These are phyloP conservation scores for Erodium maritimum DNA, from an alignment of 345 rosid species.

Conservation along the genomic window DNA sequence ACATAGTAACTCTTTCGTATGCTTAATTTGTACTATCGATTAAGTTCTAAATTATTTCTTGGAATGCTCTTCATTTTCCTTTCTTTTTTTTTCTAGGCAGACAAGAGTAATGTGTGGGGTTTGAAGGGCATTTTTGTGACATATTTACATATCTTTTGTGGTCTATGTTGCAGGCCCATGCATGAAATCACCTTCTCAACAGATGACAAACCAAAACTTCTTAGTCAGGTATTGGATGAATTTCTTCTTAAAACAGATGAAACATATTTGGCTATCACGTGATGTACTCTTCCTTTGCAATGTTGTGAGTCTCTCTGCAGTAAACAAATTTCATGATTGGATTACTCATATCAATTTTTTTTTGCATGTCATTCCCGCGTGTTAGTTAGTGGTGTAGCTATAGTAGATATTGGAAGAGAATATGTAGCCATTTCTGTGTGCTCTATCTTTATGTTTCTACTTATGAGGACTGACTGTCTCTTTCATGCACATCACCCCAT, in stretches of 20 bases:
- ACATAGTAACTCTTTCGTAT: neutral
- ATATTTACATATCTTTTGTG: slow-evolving; percentile 9
- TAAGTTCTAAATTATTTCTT: neutral
- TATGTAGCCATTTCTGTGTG: neutral
- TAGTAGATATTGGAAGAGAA: neutral
- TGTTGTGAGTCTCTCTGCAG: no score
- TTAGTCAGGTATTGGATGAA: slow-evolving; percentile 57
- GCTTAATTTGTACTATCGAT: neutral
- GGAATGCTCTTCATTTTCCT: neutral
- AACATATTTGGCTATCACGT: neutral
- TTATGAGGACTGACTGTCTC: neutral
- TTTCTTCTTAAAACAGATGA: neutral
- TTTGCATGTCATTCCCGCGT: no score
- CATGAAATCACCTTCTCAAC: slow-evolving; percentile 91
- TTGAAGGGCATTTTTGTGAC: neutral
- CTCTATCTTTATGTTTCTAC: neutral
- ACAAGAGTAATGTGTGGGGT: neutral
- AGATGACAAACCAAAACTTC: slow-evolving; percentile 90
- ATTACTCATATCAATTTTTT: neutral
- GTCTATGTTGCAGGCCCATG: slow-evolving; percentile 59
- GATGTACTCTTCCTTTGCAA: no score
- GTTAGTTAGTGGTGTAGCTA: neutral
- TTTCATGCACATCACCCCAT: neutral
- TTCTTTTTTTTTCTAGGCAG: neutral
- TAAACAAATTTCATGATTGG: no score